Conservation (phyloP, 163 green algal genomes). For the Smithsoniella earleae region DNA sequence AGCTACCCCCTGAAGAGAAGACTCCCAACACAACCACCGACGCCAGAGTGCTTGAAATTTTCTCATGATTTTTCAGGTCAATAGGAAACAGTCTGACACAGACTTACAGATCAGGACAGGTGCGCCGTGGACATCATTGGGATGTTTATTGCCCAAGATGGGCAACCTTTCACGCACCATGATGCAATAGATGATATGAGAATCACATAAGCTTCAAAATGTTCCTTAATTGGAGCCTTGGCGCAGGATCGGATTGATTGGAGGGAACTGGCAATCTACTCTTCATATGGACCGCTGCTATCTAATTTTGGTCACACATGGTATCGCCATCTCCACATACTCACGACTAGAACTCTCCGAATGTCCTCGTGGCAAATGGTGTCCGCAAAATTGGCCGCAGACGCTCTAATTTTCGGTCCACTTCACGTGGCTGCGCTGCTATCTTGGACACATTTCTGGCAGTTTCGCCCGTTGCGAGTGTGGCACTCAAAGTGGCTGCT, state of each 20-base stretch:
- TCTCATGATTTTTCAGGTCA: not conserved
- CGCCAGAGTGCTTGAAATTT: not conserved
- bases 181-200: not conserved
- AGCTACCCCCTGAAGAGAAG: not conserved
- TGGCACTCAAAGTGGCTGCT: no score
- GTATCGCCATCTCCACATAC: constrained; percentile 25
- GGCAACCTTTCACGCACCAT: not conserved
- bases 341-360: constrained; percentile 15
- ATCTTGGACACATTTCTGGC: constrained; percentile 25
- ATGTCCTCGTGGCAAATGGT: constrained; percentile 28
- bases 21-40: not conserved
- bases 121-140: not conserved
- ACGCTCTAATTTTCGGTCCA: constrained; percentile 18
- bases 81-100: no score
- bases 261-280: constrained; percentile 23
- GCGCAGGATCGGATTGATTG: constrained; percentile 7
- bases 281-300: constrained; percentile 17
- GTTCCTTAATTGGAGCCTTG: no score
- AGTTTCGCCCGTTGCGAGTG: not conserved
- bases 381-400: constrained; percentile 5
- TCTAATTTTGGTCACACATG: constrained; percentile 24
- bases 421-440: constrained; percentile 22
- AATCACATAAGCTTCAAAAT: not conserved
- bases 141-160: not conserved
- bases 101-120: not conserved